Evolutionary conservation across 2,329 filamentous ascomycete species (phyloP), one percentile per base, ranked within the genome.

Genomic region (Cladorrhinum sp.): DNA sequence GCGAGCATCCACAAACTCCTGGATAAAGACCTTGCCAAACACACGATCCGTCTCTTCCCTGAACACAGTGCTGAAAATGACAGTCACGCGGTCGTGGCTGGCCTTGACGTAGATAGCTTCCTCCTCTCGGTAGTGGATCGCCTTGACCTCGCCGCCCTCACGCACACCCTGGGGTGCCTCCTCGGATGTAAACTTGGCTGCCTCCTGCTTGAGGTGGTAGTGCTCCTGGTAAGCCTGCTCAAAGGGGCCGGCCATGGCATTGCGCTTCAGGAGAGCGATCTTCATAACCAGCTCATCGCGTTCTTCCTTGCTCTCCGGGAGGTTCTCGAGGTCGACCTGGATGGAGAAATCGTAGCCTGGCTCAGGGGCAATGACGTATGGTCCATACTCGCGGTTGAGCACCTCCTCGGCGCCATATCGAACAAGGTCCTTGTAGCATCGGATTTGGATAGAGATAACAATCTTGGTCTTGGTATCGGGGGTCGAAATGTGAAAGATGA

Each of bases 81-180:
- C 93, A 0, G 96, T 99, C 56, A 99, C 95, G 71, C 95, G 88
- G 75, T 99, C 95, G 78, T 96, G 90, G 75, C 91, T 96, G 64
- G 95, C 93, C 80, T 99, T 98, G 80, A 99, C 89, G 76, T 96
- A 99, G 72, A 99, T 98, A 56, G 95, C 93, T 76, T 99, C 95
- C 80, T 98, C 93, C 72, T 99, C 96, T 59, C 95, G 90, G 79
- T 99, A 99, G 76, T 98, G 93, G 69, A 99, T 96, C 2, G 93
- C 88, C 84, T 96, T 96, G 62, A 98, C 89, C 68, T 95, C 87
- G 60, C 93, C 93, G 55, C 95, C 93, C 77, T 98, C 95, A 66
- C 82, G 81, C 27, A 97, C 82, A 64, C 93, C 93, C 74, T 96
- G 92, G 0, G 95, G 95, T 57, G 96, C 95, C 64, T 93, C 90